A percentile compares a stretch with the other conserved stretches of the same genome.
These are phyloP conservation scores for Tritrichomonas foetus DNA, from an alignment of 208 protist species.

Conservation along the genomic window DNA sequence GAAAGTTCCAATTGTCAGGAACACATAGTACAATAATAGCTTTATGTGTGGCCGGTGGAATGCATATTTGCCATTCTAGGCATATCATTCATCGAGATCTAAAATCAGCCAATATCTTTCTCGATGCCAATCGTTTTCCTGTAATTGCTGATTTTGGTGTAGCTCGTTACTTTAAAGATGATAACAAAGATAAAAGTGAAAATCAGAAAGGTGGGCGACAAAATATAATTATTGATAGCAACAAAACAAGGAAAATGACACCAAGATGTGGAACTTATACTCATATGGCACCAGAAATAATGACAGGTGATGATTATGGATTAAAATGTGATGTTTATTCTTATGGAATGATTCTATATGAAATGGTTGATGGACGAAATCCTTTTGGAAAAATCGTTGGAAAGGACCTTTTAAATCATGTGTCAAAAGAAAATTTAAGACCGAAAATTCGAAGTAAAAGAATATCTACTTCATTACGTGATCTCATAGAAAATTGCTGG, in stretches of 20 bases:
- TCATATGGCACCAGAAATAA: not conserved
- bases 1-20: not conserved
- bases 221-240: too few species aligned
- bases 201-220: too few species aligned
- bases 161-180: not conserved
- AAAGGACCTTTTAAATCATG: not conserved
- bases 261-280: not conserved
- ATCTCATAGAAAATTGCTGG: too few species aligned
- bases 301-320: not conserved
- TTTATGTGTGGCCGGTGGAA: not conserved
- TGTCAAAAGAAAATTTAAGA: not conserved
- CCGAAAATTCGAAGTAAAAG: too few species aligned
- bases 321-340: not conserved
- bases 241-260: too few species aligned
- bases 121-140: not conserved
- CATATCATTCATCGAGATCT: not conserved
- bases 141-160: not conserved
- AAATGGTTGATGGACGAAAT: not conserved
- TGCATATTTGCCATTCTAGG: not conserved
- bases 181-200: too few species aligned
- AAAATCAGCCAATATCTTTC: not conserved
- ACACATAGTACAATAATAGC: constrained; percentile 11
- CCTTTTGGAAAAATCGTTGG: not conserved
- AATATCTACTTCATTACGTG: too few species aligned
- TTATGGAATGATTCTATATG: not conserved